Base-by-base conservation (phyloP, 2,329 filamentous ascomycete species). In the Colletotrichum orchidophilum region DNA sequence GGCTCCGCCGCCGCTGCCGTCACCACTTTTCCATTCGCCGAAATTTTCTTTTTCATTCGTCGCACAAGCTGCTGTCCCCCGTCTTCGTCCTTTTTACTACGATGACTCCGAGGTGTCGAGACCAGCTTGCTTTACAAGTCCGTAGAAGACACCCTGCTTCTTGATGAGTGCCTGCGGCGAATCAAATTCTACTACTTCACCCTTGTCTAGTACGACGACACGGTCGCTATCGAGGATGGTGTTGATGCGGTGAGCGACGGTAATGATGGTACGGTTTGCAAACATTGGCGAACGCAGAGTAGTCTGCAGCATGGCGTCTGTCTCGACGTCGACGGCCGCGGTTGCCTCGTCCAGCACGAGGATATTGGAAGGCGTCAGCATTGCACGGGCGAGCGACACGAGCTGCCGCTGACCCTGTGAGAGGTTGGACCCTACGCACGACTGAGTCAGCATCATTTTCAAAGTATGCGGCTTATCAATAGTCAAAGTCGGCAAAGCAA, bases 341-440 rank as follows among this genome's bases (percentile, higher is more conserved):
- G 96, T 99, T 70, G 97, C 96, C 87, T 99, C 96, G 80, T 99
- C 96, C 31, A 99, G 88, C 2, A 99, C 95, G 72, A 99, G 88
- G 77, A 99, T 98, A 82, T 98, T 98, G 82, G 94, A 97, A 15
- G 96, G 96, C 6, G 96, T 97, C 58, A 99, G 88, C 81, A 99
- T 90, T 31, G 97, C 97, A 60, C 96, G 94, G 50, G 97, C 96
- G 55, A 99, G 88, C 21, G 95, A 98, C 63, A 99, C 89, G 71
- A 99, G 91, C 83, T 99, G 96, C 63, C 96, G 91, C 82, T 99
- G 97, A 60, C 96, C 96, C 80, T 97, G 93, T 68, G 95, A 98
- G 69, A 99, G 88, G 81, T 99, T 99, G 71, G 95, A 97, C 66
- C 96, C 94, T 95, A 78, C 53, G 31, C 59, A 55, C 26, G 18